Conservation (phyloP, 2,329 filamentous ascomycete species). For the Fusarium sp. region DNA sequence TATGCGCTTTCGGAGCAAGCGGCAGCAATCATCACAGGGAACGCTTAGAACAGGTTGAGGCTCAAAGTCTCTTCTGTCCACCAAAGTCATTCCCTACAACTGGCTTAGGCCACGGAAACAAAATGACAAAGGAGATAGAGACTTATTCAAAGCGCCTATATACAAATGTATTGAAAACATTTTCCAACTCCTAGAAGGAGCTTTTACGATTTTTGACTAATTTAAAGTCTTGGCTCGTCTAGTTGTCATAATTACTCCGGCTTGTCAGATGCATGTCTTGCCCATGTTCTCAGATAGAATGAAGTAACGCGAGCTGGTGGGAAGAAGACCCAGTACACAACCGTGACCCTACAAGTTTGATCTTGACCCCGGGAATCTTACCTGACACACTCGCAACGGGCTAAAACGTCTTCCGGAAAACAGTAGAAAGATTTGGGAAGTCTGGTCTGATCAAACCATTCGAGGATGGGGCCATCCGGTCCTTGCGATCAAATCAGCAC, state of each 20-base stretch:
- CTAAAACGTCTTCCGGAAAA: conserved; percentile 52
- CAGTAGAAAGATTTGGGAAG: conserved; percentile 56
- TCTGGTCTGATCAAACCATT: conserved; percentile 59
- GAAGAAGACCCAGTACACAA: conserved; percentile 53
- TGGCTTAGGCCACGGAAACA: too few species aligned
- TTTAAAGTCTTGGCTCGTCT: neutral
- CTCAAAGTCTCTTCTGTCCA: too few species aligned
- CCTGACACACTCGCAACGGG: conserved; percentile 57
- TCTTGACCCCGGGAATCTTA: too few species aligned
- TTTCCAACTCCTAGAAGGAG: neutral
- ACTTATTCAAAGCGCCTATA: too few species aligned
- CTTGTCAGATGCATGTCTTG: too few species aligned
- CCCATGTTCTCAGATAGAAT: conserved; percentile 3
- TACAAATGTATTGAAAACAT: too few species aligned
- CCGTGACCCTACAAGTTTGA: too few species aligned
- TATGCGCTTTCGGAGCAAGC: conserved; percentile 55
- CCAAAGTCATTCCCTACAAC: too few species aligned
- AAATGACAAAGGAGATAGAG: too few species aligned
- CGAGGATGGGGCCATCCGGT: conserved; percentile 63
- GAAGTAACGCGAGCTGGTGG: conserved; percentile 59
- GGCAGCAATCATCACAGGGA: conserved; percentile 42
- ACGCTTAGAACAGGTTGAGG: neutral
- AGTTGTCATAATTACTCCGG: too few species aligned
- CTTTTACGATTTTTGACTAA: neutral
- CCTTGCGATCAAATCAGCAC: conserved; percentile 60